Evolutionary conservation across 2,329 filamentous ascomycete genomes (phyloP).

Genomic region (Rhynchosporium agropyri): DNA sequence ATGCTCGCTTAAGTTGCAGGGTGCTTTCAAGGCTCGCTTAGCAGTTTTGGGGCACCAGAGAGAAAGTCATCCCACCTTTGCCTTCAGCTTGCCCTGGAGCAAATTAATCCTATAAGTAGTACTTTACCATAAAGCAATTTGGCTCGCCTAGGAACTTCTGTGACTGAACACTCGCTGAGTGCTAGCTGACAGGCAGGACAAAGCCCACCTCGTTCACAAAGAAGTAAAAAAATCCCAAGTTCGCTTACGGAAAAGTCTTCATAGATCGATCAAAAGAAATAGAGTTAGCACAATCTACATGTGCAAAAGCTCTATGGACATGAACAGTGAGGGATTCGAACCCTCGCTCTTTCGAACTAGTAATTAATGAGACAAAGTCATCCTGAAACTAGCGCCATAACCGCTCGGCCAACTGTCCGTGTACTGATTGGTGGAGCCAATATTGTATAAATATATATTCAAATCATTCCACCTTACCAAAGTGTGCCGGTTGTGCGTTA

Average conservation of each 20-base stretch:
- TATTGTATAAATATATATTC: no score
- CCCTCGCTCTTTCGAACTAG: slow-evolving; percentile 43
- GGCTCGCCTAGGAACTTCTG: no score
- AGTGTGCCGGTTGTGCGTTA: no score
- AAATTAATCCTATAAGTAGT: not conserved
- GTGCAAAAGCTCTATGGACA: no score
- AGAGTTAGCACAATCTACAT: not conserved
- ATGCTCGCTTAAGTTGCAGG: slow-evolving; percentile 5
- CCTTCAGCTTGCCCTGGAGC: not conserved
- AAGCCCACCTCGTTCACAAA: no score
- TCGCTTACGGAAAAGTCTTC: no score
- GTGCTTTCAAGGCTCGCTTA: not conserved
- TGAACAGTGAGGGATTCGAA: slow-evolving; percentile 40
- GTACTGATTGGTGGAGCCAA: no score
- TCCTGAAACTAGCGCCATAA: slow-evolving; percentile 46
- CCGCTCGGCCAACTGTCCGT: slow-evolving; percentile 32
- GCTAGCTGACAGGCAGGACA: no score
- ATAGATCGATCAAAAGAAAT: not conserved
- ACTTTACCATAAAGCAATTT: no score
- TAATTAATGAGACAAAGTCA: slow-evolving; percentile 7
- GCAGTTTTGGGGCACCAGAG: not conserved
- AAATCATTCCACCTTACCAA: no score
- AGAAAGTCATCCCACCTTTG: not conserved
- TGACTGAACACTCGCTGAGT: no score
- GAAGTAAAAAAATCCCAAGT: no score